Conservation (phyloP, 768 basidiomycete species). For the Mycena metata region DNA sequence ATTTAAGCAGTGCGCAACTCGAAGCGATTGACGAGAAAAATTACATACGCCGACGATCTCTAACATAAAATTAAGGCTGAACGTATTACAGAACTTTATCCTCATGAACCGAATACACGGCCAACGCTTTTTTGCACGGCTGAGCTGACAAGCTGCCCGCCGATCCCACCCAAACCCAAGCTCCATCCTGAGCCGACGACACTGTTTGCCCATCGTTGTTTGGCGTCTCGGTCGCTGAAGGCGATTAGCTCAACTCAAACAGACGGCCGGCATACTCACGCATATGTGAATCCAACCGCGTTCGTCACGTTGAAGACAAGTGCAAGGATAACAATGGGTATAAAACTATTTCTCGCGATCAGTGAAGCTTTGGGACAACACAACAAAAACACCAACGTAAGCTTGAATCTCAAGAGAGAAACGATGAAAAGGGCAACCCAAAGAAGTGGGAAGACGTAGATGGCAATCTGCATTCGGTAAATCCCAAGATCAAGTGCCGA, state of each 20-base stretch:
- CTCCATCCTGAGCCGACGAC: conserved; percentile 80
- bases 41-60: neutral
- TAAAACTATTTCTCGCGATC: conserved; percentile 68
- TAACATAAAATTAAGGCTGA: neutral
- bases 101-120: conserved; percentile 72
- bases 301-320: conserved; percentile 97
- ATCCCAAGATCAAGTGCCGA: conserved; percentile 15
- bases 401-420: conserved; percentile 88
- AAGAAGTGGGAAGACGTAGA: conserved; percentile 89
- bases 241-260: conserved; percentile 2
- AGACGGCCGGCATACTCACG: conserved; percentile 63
- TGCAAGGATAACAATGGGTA: conserved; percentile 95
- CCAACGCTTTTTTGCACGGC: conserved; percentile 88
- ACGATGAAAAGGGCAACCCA: conserved; percentile 92
- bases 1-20: no score
- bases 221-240: conserved; percentile 89
- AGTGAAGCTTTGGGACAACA: conserved; percentile 17
- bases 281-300: conserved; percentile 96
- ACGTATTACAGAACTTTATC: neutral
- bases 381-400: conserved; percentile 76
- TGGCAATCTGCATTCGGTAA: conserved; percentile 71
- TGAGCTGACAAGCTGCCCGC: conserved; percentile 86
- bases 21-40: neutral
- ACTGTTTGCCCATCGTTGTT: conserved; percentile 88
- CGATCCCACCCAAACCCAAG: conserved; percentile 83